Percentiles rank a stretch among this genome's conserved stretches.
phyloP scores from a whole-genome alignment of 805 yeast genomes.

The Scheffersomyces lignosus region DNA sequence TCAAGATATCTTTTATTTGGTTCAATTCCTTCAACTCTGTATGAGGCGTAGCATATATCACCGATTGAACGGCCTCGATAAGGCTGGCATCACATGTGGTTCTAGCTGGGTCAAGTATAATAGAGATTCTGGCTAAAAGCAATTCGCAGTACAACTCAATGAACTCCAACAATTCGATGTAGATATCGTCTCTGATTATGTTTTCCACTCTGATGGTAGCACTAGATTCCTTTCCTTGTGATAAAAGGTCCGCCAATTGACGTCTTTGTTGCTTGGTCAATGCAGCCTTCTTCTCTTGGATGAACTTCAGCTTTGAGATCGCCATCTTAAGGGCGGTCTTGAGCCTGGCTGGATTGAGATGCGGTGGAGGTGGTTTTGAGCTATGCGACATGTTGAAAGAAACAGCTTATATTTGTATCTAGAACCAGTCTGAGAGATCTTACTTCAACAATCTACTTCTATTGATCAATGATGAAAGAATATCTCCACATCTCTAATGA shows the following conservation, averaged over 20 bases:
- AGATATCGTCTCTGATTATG: constrained; percentile 77
- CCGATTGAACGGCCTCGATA: constrained; percentile 70
- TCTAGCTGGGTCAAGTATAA: constrained; percentile 47
- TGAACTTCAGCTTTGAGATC: constrained; percentile 64
- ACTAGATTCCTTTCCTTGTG: constrained; percentile 72
- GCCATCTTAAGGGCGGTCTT: constrained; percentile 62
- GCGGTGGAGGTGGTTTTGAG: constrained; percentile 20
- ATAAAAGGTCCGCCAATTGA: constrained; percentile 66
- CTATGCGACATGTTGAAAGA: neutral
- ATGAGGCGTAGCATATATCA: constrained; percentile 68
- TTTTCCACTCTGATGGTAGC: constrained; percentile 84
- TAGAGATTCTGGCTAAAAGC: constrained; percentile 68
- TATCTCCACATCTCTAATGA: too few relatives aligned
- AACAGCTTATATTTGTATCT: too few relatives aligned
- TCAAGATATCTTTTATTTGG: constrained; percentile 60
- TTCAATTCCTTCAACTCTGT: constrained; percentile 75
- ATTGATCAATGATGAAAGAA: too few relatives aligned
- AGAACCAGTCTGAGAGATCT: too few relatives aligned
- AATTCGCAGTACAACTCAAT: constrained; percentile 83
- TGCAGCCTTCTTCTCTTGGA: constrained; percentile 74
- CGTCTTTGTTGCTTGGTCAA: constrained; percentile 73
- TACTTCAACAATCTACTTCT: too few relatives aligned
- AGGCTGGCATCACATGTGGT: constrained; percentile 57
- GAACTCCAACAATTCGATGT: constrained; percentile 74
- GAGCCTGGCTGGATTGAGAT: constrained; percentile 32